These are phyloP conservation scores for Hygrophoropsis aurantiaca DNA, from an alignment of 768 basidiomycete species.

Conservation along the genomic window DNA sequence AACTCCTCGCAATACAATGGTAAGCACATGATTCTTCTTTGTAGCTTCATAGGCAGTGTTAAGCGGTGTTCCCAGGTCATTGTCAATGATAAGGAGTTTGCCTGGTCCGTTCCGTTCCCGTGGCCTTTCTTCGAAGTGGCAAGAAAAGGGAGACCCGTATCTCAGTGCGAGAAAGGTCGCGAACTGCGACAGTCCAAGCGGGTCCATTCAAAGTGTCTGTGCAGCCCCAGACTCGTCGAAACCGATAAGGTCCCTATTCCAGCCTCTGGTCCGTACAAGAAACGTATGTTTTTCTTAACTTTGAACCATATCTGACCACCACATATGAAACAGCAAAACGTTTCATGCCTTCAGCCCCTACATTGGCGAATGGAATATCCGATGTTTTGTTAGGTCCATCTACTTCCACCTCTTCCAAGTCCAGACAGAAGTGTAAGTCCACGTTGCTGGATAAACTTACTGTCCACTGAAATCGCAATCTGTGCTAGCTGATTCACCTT, in stretches of 20 bases:
- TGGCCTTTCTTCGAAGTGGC: constrained; percentile 76
- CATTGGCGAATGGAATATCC: constrained; percentile 72
- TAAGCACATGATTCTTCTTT: too few relatives aligned
- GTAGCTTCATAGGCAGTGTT: too few relatives aligned
- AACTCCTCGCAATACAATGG: too few relatives aligned
- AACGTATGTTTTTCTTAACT: constrained; percentile 32
- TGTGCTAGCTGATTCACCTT: constrained; percentile 52
- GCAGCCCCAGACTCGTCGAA: constrained; percentile 42
- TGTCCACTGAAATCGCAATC: constrained; percentile 9
- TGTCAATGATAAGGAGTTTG: constrained; percentile 71
- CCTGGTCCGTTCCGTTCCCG: constrained; percentile 53
- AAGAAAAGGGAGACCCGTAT: constrained; percentile 89
- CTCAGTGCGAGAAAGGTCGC: constrained; percentile 85
- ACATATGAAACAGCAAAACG: constrained; percentile 46
- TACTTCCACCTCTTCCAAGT: constrained; percentile 34
- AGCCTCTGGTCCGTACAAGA: constrained; percentile 30
- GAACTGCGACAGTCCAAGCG: constrained; percentile 78
- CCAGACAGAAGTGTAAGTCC: constrained; percentile 49
- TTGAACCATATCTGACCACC: too few relatives aligned
- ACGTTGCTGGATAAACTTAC: not conserved
- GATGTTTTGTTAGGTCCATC: constrained; percentile 42
- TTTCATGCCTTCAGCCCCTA: constrained; percentile 69
- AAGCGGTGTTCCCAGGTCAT: constrained; percentile 47
- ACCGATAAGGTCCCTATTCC: constrained; percentile 32
- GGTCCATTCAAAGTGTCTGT: constrained; percentile 82